Conservation (phyloP, 176 grass and related monocot genomes). For the Pontederia crassipes region DNA sequence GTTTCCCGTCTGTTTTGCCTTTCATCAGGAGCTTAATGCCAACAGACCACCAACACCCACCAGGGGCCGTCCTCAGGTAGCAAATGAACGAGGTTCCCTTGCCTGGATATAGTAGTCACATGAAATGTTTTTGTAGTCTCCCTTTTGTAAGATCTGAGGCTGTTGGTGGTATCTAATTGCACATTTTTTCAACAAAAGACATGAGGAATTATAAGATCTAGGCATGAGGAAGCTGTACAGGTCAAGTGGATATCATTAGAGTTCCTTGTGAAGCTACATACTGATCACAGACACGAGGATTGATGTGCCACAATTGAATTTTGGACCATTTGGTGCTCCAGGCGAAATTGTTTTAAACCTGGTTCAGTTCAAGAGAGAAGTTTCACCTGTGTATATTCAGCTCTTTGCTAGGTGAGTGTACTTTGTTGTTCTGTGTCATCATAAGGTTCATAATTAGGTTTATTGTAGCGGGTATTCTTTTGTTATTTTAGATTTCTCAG, state of each 20-base stretch:
- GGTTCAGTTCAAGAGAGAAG: constrained; percentile 4
- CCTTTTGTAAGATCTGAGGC: not conserved
- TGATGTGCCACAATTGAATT: not conserved
- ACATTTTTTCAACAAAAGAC: not conserved
- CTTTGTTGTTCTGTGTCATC: constrained; percentile 10
- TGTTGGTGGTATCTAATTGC: not conserved
- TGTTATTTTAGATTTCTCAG: constrained; percentile 30
- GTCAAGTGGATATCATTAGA: not conserved
- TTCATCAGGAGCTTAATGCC: constrained; percentile 71
- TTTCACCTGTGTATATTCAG: constrained; percentile 49
- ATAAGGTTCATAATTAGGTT: constrained; percentile 29
- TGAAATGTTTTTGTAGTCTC: not conserved
- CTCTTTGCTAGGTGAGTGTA: constrained; percentile 24
- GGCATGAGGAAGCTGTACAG: not conserved
- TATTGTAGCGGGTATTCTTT: constrained; percentile 64
- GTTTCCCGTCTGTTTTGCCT: not conserved
- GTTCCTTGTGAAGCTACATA: not conserved
- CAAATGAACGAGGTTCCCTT: constrained; percentile 66
- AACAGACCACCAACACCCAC: constrained; percentile 90
- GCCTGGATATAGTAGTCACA: constrained; percentile 35
- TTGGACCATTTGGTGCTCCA: not conserved
- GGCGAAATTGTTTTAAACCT: not conserved
- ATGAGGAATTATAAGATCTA: not conserved
- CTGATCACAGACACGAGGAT: not conserved
- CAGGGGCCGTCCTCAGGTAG: constrained; percentile 80